A percentile compares a stretch with the other conserved stretches of the same genome.
Evolutionary conservation across 2,329 filamentous ascomycete genomes (phyloP).

Genomic region (Daldinia sp.): DNA sequence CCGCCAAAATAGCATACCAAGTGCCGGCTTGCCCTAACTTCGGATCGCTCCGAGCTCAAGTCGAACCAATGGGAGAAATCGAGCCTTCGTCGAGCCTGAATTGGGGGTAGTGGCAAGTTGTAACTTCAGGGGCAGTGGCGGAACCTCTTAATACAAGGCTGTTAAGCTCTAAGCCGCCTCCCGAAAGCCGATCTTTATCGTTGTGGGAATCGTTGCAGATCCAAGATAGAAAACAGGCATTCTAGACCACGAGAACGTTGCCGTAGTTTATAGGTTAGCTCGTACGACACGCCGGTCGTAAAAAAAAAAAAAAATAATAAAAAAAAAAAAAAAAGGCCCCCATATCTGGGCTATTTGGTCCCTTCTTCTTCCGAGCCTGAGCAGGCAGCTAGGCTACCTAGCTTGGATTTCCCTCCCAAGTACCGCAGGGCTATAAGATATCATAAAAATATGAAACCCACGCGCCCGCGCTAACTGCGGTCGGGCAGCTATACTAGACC

Average conservation of each 20-base stretch:
- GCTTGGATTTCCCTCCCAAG: neutral
- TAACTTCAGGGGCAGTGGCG: neutral
- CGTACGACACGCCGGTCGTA: neutral
- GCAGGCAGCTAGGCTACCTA: no score
- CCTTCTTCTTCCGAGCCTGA: neutral
- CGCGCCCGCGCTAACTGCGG: neutral
- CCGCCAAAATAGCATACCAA: neutral
- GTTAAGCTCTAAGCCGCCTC: neutral
- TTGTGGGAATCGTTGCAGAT: neutral
- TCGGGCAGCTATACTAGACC: neutral
- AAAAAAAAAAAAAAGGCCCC: neutral
- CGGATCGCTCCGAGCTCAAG: neutral
- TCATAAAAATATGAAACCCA: neutral
- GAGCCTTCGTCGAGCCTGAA: slow-evolving; percentile 5
- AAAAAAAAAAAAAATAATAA: neutral
- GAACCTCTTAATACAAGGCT: neutral
- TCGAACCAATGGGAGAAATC: slow-evolving; percentile 21
- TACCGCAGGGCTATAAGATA: neutral
- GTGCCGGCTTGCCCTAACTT: slow-evolving; percentile 6
- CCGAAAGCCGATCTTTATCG: neutral
- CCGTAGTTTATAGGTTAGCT: neutral
- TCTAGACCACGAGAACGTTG: neutral
- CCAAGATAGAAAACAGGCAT: neutral
- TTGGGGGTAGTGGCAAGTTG: neutral
- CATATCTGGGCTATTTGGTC: neutral